Evolutionary conservation across 257 asterid species (phyloP).

Genomic region (Hygrophila difformis): DNA sequence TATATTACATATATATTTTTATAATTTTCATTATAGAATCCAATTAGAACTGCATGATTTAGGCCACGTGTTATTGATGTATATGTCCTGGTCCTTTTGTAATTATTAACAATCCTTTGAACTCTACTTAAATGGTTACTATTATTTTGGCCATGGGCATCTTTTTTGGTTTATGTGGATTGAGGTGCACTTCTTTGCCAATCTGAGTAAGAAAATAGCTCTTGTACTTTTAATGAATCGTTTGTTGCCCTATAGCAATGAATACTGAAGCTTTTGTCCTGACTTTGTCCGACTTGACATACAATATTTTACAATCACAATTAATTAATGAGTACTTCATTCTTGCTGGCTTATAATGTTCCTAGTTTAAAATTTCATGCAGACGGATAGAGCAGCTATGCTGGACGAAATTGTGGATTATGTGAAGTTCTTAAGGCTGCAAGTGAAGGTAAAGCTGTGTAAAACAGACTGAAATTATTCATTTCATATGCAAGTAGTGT

Average conservation of each 20-base stretch:
- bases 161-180: neutral
- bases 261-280: too few species aligned
- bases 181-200: too few species aligned
- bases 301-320: too few species aligned
- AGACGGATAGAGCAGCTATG: constrained; percentile 97
- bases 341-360: neutral
- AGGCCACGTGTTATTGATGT: too few species aligned
- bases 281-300: too few species aligned
- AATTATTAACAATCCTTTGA: neutral
- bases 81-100: constrained; percentile 2
- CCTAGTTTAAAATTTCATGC: constrained; percentile 16
- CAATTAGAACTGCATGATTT: constrained; percentile 1
- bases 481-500: too few species aligned
- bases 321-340: neutral
- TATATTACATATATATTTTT: too few species aligned
- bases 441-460: constrained; percentile 99
- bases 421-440: constrained; percentile 88
- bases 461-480: too few species aligned
- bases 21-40: neutral
- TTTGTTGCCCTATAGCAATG: too few species aligned
- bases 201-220: too few species aligned
- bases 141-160: neutral
- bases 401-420: constrained; percentile 93
- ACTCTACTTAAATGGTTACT: neutral
- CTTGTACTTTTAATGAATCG: neutral